Conservation (phyloP, 2,329 filamentous ascomycete genomes). For the Periconia macrospinosa region DNA sequence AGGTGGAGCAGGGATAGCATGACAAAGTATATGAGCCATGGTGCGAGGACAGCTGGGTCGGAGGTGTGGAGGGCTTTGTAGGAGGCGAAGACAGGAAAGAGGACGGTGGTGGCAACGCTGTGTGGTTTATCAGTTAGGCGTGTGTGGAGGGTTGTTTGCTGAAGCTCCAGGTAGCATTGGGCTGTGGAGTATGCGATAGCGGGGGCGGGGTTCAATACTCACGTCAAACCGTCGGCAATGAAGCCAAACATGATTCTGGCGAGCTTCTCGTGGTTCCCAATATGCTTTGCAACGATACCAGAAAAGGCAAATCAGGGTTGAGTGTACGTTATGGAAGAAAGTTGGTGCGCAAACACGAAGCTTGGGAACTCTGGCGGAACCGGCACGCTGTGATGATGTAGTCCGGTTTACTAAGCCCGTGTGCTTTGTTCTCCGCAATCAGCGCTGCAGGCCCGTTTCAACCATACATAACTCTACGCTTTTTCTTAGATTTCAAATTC, state of each 20-base stretch:
- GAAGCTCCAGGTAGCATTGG: not conserved
- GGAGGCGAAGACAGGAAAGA: conserved; percentile 94
- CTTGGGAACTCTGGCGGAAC: not conserved
- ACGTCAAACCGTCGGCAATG: conserved; percentile 43
- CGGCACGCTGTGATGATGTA: not conserved
- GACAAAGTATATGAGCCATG: conserved; percentile 99
- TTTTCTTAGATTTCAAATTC: not conserved
- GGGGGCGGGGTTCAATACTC: conserved; percentile 33
- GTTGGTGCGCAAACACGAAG: not conserved
- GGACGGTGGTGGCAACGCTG: conserved; percentile 67
- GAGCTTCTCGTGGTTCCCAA: not conserved
- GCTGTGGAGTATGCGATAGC: conserved; percentile 8
- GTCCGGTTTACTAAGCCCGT: not conserved
- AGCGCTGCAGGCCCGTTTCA: not conserved
- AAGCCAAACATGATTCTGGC: conserved; percentile 38
- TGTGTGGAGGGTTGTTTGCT: not conserved
- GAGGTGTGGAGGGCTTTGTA: conserved; percentile 96
- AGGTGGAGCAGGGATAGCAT: conserved; percentile 80
- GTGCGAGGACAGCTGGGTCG: conserved; percentile 84
- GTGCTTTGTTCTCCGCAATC: not conserved
- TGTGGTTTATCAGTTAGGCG: conserved; percentile 15
- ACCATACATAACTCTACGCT: not conserved
- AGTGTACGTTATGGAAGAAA: not conserved
- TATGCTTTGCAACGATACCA: not conserved
- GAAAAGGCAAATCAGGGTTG: not conserved